Evolutionary conservation across 108 stramenopile species (phyloP).

Genomic region (Cyclotella sp.): DNA sequence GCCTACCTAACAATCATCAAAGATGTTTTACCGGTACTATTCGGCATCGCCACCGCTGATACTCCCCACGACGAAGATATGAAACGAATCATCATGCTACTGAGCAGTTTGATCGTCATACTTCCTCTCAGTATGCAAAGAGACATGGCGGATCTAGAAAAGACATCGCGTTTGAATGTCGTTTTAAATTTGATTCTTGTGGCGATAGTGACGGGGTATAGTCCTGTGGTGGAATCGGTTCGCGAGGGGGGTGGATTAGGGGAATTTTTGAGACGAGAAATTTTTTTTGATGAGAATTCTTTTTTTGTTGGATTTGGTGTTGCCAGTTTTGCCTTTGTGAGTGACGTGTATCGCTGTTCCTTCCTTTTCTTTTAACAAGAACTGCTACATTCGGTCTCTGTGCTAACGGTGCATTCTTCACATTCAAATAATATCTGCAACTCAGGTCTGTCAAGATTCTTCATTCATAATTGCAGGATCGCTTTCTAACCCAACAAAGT

Average conservation of each 20-base stretch:
- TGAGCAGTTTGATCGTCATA: constrained; percentile 38
- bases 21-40: constrained; percentile 43
- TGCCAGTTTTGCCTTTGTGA: constrained; percentile 78
- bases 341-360: background rate
- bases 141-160: constrained; percentile 52
- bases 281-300: constrained; percentile 51
- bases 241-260: constrained; percentile 30
- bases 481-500: constrained; percentile 67
- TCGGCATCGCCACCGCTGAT: background rate
- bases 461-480: constrained; percentile 89
- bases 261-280: constrained; percentile 35
- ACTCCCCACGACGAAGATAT: constrained; percentile 24
- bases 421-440: background rate
- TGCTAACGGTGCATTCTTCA: background rate
- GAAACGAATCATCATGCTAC: constrained; percentile 38
- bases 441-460: constrained; percentile 78
- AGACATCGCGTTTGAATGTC: constrained; percentile 72
- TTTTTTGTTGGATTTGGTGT: constrained; percentile 87
- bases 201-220: constrained; percentile 47
- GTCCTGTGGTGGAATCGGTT: constrained; percentile 49
- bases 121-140: constrained; percentile 54
- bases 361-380: background rate
- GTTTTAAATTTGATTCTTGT: constrained; percentile 69
- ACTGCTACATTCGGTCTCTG: background rate
- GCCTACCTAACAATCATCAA: constrained; percentile 54